These are phyloP conservation scores for Candida nanaspora DNA, from an alignment of 805 yeast species.

Conservation along the genomic window DNA sequence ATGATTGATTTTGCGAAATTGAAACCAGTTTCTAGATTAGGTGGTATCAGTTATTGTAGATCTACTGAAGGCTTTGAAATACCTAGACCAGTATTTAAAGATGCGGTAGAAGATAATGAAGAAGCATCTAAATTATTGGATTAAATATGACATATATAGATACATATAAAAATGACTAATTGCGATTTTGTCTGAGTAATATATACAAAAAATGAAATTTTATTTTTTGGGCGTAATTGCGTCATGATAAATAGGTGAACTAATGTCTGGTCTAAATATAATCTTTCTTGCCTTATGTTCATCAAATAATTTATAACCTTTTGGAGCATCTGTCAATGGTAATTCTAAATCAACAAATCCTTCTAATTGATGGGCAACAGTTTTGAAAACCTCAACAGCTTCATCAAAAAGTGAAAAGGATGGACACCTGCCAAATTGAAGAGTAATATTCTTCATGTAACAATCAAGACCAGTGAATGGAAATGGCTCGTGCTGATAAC, in stretches of 20 bases:
- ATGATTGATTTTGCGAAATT: constrained; percentile 38
- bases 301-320: constrained; percentile 46
- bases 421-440: constrained; percentile 61
- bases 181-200: no score
- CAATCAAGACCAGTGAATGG: constrained; percentile 54
- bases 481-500: constrained; percentile 51
- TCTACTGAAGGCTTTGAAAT: constrained; percentile 37
- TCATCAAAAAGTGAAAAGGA: constrained; percentile 50
- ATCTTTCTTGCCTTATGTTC: constrained; percentile 48
- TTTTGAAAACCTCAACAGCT: constrained; percentile 40
- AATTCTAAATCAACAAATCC: constrained; percentile 44
- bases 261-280: constrained; percentile 28
- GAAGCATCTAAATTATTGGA: constrained; percentile 1
- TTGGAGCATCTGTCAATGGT: constrained; percentile 35
- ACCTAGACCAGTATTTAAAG: constrained; percentile 34
- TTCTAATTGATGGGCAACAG: constrained; percentile 36
- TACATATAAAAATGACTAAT: no score
- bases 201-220: no score
- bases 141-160: no score
- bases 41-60: constrained; percentile 42
- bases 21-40: constrained; percentile 50
- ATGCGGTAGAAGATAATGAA: constrained; percentile 6
- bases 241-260: constrained; percentile 7
- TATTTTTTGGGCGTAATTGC: background rate
- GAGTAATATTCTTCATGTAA: constrained; percentile 46